phyloP scores from a whole-genome alignment of 768 basidiomycete genomes.

The Goffeauzyma gilvescens region DNA sequence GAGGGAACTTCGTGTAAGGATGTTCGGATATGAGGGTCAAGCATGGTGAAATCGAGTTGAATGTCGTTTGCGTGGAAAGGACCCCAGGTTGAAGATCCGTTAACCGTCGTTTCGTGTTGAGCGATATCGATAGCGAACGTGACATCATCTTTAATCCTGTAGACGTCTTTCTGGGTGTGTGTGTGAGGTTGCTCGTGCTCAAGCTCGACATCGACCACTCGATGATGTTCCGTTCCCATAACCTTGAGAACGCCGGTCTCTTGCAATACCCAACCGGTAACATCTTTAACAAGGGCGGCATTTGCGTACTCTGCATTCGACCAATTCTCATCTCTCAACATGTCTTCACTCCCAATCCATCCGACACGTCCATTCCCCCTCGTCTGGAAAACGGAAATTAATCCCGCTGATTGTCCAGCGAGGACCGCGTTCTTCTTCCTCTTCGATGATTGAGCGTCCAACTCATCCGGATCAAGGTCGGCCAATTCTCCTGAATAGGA shows the following conservation, averaged over 20 bases:
- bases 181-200: no score
- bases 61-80: conserved; percentile 58
- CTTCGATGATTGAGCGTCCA: conserved; percentile 28
- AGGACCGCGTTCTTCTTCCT: conserved; percentile 50
- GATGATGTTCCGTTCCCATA: conserved; percentile 48
- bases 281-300: conserved; percentile 48
- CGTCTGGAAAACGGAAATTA: conserved; percentile 82
- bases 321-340: conserved; percentile 60
- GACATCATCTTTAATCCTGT: conserved; percentile 70
- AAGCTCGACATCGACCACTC: conserved; percentile 41
- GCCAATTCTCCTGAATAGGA: conserved; percentile 32
- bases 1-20: conserved; percentile 47
- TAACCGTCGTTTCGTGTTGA: conserved; percentile 39
- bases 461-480: conserved; percentile 43
- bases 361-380: conserved; percentile 53
- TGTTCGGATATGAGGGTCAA: conserved; percentile 86
- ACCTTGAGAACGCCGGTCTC: conserved; percentile 64
- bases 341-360: conserved; percentile 60
- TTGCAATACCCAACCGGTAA: conserved; percentile 80
- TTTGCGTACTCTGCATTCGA: conserved; percentile 51
- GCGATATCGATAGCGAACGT: conserved; percentile 40
- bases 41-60: conserved; percentile 94
- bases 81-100: conserved; percentile 40
- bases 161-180: no score
- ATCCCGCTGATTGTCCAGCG: conserved; percentile 55